phyloP scores from a whole-genome alignment of 352 stramenopile species.

The Nothophytophthora sp. region DNA sequence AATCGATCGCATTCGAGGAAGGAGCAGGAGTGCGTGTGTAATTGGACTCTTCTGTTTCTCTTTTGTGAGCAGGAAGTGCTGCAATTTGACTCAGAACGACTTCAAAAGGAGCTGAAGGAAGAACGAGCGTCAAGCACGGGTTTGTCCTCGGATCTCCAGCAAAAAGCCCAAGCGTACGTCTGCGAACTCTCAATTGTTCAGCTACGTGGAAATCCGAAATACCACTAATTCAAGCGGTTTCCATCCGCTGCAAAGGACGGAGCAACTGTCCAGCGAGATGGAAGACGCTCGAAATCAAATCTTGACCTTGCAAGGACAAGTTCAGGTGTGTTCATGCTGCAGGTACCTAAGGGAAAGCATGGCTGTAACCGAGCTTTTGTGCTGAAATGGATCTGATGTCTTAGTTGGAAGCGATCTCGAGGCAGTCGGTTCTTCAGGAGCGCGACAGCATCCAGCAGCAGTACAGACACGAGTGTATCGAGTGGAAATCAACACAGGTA shows the following conservation, averaged over 20 bases:
- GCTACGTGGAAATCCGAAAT: too few species aligned
- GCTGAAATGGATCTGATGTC: neutral
- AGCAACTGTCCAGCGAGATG: conserved; percentile 32
- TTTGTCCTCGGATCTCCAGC: conserved; percentile 29
- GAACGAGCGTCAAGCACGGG: conserved; percentile 34
- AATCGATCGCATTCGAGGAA: too few species aligned
- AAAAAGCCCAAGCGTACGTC: conserved; percentile 35
- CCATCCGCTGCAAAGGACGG: conserved; percentile 21
- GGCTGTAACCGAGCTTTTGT: neutral
- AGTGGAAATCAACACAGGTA: conserved; percentile 49
- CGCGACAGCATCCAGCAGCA: conserved; percentile 44
- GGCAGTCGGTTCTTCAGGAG: conserved; percentile 44
- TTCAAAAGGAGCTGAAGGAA: conserved; percentile 38
- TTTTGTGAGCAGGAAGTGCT: conserved; percentile 23
- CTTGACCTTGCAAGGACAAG: conserved; percentile 43
- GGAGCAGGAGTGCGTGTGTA: neutral
- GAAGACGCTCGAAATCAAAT: conserved; percentile 38
- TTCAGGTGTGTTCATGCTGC: conserved; percentile 36
- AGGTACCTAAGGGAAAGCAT: too few species aligned
- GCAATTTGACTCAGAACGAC: conserved; percentile 26
- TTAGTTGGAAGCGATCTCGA: conserved; percentile 52
- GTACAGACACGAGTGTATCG: conserved; percentile 33
- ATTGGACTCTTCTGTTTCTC: too few species aligned
- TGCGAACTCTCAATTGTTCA: neutral
- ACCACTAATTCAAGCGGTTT: too few species aligned